phyloP scores from a whole-genome alignment of 345 rosid species.

The Hirschfeldia incana region DNA sequence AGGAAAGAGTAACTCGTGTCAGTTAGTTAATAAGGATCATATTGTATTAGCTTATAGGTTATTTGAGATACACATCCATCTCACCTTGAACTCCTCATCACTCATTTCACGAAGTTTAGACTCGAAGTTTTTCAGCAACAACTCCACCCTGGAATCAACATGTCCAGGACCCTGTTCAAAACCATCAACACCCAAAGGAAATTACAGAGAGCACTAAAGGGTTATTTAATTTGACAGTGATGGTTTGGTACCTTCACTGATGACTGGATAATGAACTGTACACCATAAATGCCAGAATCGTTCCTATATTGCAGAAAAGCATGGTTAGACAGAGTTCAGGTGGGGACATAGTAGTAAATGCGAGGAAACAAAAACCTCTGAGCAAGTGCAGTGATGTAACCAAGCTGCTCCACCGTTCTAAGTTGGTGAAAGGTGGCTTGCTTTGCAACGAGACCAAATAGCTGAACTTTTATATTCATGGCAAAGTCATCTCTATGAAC shows the following conservation, averaged over 20 bases:
- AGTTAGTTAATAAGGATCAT: conserved; percentile 29
- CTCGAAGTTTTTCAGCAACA: conserved; percentile 70
- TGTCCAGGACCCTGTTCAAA: conserved; percentile 65
- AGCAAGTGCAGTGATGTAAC: conserved; percentile 73
- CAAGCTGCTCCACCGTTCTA: conserved; percentile 93
- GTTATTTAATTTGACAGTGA: neutral
- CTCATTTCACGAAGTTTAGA: conserved; percentile 69
- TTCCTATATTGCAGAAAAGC: conserved; percentile 47
- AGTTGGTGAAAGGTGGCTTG: conserved; percentile 97
- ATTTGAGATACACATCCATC: too few species aligned
- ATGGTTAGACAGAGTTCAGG: neutral
- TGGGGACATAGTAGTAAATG: neutral
- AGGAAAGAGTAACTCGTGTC: conserved; percentile 29
- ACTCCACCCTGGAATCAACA: conserved; percentile 80
- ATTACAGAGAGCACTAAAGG: neutral
- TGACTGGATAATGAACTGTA: conserved; percentile 86
- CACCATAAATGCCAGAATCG: conserved; percentile 71
- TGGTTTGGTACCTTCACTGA: conserved; percentile 61
- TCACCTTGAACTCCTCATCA: conserved; percentile 77
- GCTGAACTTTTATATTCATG: conserved; percentile 81
- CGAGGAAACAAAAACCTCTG: conserved; percentile 51
- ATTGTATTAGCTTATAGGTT: too few species aligned
- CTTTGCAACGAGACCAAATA: conserved; percentile 73
- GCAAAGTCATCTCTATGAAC: conserved; percentile 80
- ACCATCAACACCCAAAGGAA: neutral